Conservation (phyloP, 1,284 basidiomycete genomes). For the Trichosporon faecale region DNA sequence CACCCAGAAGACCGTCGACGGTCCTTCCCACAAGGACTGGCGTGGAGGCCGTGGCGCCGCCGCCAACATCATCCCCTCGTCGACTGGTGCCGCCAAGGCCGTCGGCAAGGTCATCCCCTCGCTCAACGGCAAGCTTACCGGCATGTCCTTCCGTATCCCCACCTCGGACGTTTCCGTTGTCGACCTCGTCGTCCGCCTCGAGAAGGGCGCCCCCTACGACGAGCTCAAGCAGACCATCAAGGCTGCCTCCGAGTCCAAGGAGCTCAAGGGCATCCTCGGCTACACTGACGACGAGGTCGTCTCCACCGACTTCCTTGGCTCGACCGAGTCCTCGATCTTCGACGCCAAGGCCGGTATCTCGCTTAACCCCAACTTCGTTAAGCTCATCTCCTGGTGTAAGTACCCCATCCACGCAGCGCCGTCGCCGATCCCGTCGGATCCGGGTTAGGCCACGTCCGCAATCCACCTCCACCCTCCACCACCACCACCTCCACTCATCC, state of each 20-base stretch:
- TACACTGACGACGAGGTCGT: constrained; percentile 96
- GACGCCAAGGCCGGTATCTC: constrained; percentile 91
- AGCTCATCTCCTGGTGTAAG: constrained; percentile 79
- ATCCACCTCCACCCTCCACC: background rate
- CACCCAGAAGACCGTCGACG: constrained; percentile 99
- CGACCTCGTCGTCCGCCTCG: constrained; percentile 90
- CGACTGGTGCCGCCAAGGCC: constrained; percentile 98
- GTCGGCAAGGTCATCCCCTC: constrained; percentile 98
- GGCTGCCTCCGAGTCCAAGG: constrained; percentile 69
- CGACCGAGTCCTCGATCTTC: constrained; percentile 76
- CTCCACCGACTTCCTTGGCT: constrained; percentile 88
- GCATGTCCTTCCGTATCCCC: constrained; percentile 96
- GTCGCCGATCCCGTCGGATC: background rate
- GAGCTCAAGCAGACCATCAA: constrained; percentile 87
- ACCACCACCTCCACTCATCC: background rate
- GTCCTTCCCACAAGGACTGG: constrained; percentile 77
- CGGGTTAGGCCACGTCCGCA: background rate
- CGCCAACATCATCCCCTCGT: constrained; percentile 99
- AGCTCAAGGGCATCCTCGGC: constrained; percentile 74
- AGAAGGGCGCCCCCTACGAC: constrained; percentile 82
- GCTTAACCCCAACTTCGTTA: constrained; percentile 91
- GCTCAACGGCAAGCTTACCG: constrained; percentile 94
- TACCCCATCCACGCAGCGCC: constrained; percentile 8
- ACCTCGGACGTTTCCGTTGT: constrained; percentile 97
- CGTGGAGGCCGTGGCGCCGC: constrained; percentile 90